Evolutionary conservation across 148 eudicot genomes (phyloP), one percentile per base, ranked within the genome.

Genomic region (Rheum nobile): DNA sequence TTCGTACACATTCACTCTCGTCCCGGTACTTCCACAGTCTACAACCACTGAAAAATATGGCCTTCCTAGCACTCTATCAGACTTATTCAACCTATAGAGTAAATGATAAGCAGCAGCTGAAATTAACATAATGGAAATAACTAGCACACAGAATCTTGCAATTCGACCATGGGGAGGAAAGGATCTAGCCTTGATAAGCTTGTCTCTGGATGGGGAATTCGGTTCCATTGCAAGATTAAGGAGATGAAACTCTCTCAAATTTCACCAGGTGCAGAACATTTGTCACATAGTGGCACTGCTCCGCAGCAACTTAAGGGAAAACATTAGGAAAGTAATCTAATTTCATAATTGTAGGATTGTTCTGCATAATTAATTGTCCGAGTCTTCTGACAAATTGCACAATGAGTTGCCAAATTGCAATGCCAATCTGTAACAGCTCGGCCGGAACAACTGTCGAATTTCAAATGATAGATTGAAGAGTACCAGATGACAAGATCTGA

Each of bases 21-120:
- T 90, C 7, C 97, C 96, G 6, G 91, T 90, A 77, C 97, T 92
- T 73, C 96, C 97, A 82, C 97, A 92, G 82, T 92, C 96, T 61
- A 92, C 83, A 43, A 92, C 91, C 67, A 90, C 96, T n/a, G 89
- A 85, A 77, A 80, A 92, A 80, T 81, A 87, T 34, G 82, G 54
- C 29, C 42, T 83, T 34, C 72, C 72, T n/a, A 67, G 42, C 14
- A 71, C 71, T 48, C 19, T 72, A 37, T 24, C 28, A 39, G 47
- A 41, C 19, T 71, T 71, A 50, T 70, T 61, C 32, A 77, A 11
- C 44, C 74, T 54, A n/a, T 78, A 72, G 63, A 78, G 73, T 16
- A 80, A 75, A 81, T 63, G 73, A 9, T 67, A 79, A 14, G 67
- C 41, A 71, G 78, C 75, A 72, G 74, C 69, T n/a, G 70, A 67